Percentiles rank a stretch among this genome's conserved stretches.
Evolutionary conservation across 345 rosid genomes (phyloP).

Genomic region (Abelmoschus esculentus): DNA sequence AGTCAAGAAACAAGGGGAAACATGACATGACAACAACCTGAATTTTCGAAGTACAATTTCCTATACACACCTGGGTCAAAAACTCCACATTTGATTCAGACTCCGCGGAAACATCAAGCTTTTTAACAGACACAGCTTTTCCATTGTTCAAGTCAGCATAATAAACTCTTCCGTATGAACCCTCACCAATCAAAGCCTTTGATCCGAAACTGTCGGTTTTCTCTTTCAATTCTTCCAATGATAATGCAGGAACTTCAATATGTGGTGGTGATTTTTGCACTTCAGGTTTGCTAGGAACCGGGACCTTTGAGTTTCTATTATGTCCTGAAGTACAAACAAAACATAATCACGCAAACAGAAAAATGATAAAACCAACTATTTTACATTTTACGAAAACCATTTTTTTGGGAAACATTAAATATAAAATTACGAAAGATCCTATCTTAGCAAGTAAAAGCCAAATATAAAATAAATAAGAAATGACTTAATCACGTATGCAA

Average conservation of each 20-base stretch:
- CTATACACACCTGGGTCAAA: constrained; percentile 63
- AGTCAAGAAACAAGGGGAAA: neutral
- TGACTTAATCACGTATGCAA: neutral
- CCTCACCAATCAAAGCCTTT: constrained; percentile 97
- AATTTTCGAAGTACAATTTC: neutral
- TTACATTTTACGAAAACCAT: neutral
- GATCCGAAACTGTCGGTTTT: constrained; percentile 91
- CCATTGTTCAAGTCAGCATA: constrained; percentile 60
- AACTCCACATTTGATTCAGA: constrained; percentile 74
- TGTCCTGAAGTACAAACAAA: constrained; percentile 32
- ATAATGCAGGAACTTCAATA: constrained; percentile 75
- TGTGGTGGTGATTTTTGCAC: constrained; percentile 66
- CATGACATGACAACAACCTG: neutral
- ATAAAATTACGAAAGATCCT: neutral
- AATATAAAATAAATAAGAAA: neutral
- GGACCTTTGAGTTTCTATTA: constrained; percentile 44
- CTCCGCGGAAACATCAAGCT: constrained; percentile 81
- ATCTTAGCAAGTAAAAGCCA: neutral
- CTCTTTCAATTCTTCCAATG: constrained; percentile 72
- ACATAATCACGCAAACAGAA: neutral
- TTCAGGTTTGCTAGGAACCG: constrained; percentile 52
- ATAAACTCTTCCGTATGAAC: constrained; percentile 96
- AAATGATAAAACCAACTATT: neutral
- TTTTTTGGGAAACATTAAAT: neutral
- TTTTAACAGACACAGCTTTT: constrained; percentile 76